Conservation (phyloP, 1,284 basidiomycete genomes). For the Fomes fomentarius region DNA sequence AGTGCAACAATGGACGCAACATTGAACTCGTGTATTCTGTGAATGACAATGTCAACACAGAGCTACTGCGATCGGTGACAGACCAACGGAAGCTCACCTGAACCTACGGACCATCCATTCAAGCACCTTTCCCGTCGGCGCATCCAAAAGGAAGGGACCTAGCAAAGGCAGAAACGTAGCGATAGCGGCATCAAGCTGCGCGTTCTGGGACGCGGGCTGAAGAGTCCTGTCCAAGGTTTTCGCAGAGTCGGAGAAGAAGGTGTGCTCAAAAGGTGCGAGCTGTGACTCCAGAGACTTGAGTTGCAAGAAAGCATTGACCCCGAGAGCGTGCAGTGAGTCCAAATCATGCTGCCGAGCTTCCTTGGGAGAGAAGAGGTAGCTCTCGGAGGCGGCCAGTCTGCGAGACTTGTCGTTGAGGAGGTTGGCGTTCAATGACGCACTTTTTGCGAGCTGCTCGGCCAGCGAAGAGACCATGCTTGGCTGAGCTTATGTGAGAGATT, state of each 20-base stretch:
- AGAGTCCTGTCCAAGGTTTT: slow-evolving; percentile 85
- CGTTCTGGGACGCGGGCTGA: slow-evolving; percentile 66
- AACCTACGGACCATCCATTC: slow-evolving; percentile 97
- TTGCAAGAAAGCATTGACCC: slow-evolving; percentile 81
- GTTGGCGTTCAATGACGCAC: slow-evolving; percentile 80
- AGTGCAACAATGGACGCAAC: slow-evolving; percentile 77
- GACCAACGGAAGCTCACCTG: slow-evolving; percentile 54
- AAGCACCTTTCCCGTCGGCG: slow-evolving; percentile 84
- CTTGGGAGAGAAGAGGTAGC: slow-evolving; percentile 86
- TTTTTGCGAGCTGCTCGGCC: slow-evolving; percentile 81
- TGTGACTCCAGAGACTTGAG: slow-evolving; percentile 66
- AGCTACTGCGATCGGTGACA: background rate
- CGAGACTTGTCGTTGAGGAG: slow-evolving; percentile 50
- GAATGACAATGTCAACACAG: background rate
- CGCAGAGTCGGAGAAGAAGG: slow-evolving; percentile 84
- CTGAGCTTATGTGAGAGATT: background rate
- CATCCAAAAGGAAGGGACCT: slow-evolving; percentile 82
- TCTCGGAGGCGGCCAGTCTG: slow-evolving; percentile 68
- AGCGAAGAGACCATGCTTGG: slow-evolving; percentile 70
- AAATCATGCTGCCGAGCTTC: slow-evolving; percentile 86
- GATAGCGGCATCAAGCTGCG: slow-evolving; percentile 63
- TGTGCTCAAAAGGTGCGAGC: slow-evolving; percentile 71
- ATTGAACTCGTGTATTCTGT: slow-evolving; percentile 93
- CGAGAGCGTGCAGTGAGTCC: slow-evolving; percentile 86
- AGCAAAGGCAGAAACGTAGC: slow-evolving; percentile 71